Evolutionary conservation across 371 early-diverging fungal species (phyloP), one percentile per base, ranked within the genome.

Genomic region (Circinella minor): DNA sequence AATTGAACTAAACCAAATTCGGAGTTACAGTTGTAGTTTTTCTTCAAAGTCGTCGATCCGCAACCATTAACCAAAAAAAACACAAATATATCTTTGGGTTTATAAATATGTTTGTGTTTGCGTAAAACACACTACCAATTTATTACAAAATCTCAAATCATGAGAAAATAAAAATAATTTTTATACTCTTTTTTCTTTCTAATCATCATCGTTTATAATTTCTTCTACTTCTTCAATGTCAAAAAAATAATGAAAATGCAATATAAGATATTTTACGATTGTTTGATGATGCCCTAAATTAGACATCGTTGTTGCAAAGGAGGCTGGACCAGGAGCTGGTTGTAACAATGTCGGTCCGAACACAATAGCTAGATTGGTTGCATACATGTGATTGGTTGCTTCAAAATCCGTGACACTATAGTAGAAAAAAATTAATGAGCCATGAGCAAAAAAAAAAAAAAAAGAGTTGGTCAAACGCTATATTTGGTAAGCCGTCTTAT

Each of bases 351-450:
- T 92, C 3, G 95, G 94, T 5, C 94, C 94, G 86, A 94, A 94
- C 57, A 94, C 95, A 69, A 94, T 92, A 3, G 95, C 94, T 38
- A 94, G 81, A 64, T 94, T 94, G 36, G 91, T 90, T 17, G 92
- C 93, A 71, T 93, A 94, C 95, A 94, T 94, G 70, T 94, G 93
- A 71, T 94, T 94, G 71, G 85, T 83, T 49, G 92, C 92, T 71
- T 93, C 92, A 63, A 82, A 93, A 74, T 94, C 94, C 3, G 94
- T 94, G 9, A 94, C 91, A 36, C 91, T 88, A 71, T 59, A 55
- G 27, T 27, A 27, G 27, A 27, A 27, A 27, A 27, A 27, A 27
- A 27, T 27, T 27, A 27, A 27, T 27, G 27, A 27, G 27, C 27
- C 27, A 27, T 27, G 27, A 27, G 27, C 43, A 54, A 54, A 54